Evolutionary conservation across 139 green algal genomes (phyloP), one percentile per base, ranked within the genome.

Genomic region (Micractinium sp.): DNA sequence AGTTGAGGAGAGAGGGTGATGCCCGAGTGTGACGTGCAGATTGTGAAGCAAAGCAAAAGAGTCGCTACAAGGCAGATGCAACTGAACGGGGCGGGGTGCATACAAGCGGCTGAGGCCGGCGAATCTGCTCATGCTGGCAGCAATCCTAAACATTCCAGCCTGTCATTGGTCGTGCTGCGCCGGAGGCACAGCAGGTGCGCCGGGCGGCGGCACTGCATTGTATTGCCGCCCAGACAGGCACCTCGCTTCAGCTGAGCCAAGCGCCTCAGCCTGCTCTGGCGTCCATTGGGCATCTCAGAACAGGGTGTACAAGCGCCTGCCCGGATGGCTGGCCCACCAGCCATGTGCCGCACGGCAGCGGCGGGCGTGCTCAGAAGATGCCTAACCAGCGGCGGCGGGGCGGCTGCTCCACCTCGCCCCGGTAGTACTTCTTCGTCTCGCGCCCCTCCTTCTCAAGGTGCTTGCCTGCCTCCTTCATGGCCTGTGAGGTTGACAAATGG

Each of bases 381-480:
- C 81, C 53, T 3, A 85, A 53, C 53, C n/a, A 33, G n/a, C n/a
- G 53, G 53, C 53, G 39, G 31, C 36, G 25, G 31, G 71, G 56
- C 78, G 81, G 81, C 81, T 74, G 19, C 20, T 56, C 81, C 15
- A 23, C 53, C n/a, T 73, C 53, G n/a, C 56, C 53, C 15, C 81
- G 56, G 81, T 85, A 73, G 56, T 71, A 73, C 85, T 88, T 27
- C 85, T 82, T 88, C 69, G 85, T 88, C 31, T 88, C 71, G 29
- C 47, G 53, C 29, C 85, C 85, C 20, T 29, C n/a, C n/a, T 71
- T 33, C 85, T 88, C 85, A 19, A 88, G 69, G 71, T 47, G 69
- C 71, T 82, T 47, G 71, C 85, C 85, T 12, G 71, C 71, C 85
- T 88, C 53, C 41, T 53, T 47, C 20, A 82, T 53, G 4, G 85